phyloP scores from a whole-genome alignment of 306 rosid genomes.

The Cucurbita moschata region DNA sequence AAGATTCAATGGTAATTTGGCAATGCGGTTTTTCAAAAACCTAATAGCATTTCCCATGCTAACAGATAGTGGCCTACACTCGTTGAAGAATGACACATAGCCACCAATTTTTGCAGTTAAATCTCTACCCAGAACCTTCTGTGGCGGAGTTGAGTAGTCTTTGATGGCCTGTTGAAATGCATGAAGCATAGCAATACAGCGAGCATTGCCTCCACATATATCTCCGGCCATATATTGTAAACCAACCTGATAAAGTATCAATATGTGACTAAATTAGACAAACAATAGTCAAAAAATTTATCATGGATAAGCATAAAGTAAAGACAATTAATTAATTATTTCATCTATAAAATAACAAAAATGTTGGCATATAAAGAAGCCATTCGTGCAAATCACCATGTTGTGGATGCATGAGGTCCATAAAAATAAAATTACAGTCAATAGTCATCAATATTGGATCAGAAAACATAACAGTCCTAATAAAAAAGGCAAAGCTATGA shows the following conservation, averaged over 20 bases:
- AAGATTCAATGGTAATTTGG: constrained; percentile 38
- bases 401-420: background rate
- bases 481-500: background rate
- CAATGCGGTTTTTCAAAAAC: constrained; percentile 51
- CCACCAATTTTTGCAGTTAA: constrained; percentile 61
- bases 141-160: constrained; percentile 61
- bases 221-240: constrained; percentile 55
- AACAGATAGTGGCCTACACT: constrained; percentile 78
- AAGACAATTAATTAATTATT: background rate
- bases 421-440: background rate
- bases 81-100: constrained; percentile 57
- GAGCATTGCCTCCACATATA: constrained; percentile 63
- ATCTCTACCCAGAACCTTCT: constrained; percentile 48
- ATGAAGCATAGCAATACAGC: constrained; percentile 75
- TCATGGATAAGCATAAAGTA: background rate
- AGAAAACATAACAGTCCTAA: background rate
- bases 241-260: constrained; percentile 50
- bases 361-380: background rate
- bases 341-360: background rate
- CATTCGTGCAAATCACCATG: background rate
- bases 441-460: background rate
- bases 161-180: constrained; percentile 60
- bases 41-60: constrained; percentile 87
- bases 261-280: background rate
- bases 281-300: background rate